Evolutionary conservation across 805 yeast species (phyloP).

Genomic region (Starmera dryadoides): DNA sequence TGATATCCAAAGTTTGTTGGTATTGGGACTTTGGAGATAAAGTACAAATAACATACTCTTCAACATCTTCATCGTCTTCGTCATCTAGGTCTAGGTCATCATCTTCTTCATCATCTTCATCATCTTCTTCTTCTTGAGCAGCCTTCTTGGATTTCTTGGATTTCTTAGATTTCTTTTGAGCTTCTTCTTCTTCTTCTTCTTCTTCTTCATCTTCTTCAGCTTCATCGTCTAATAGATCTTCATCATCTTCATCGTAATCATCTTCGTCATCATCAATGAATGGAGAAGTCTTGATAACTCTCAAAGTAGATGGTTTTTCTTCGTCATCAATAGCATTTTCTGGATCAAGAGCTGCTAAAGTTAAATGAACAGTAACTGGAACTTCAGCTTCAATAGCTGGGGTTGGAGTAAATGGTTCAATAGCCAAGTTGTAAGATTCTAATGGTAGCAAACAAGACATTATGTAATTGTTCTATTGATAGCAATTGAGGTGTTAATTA

Average conservation of each 20-base stretch:
- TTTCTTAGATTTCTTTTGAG: conserved; percentile 22
- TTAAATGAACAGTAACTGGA: conserved; percentile 85
- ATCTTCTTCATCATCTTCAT: conserved; percentile 39
- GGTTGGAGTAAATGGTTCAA: conserved; percentile 80
- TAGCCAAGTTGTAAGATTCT: conserved; percentile 78
- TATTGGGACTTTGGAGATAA: conserved; percentile 75
- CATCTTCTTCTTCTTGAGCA: conserved; percentile 45
- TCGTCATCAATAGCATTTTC: conserved; percentile 69
- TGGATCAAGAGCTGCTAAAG: conserved; percentile 95
- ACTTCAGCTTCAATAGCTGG: conserved; percentile 81
- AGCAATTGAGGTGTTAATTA: no score
- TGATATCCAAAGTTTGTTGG: conserved; percentile 88
- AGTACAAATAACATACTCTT: conserved; percentile 83
- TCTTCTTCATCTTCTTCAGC: conserved; percentile 24
- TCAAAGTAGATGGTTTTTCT: conserved; percentile 80
- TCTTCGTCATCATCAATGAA: conserved; percentile 41
- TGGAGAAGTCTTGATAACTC: conserved; percentile 64
- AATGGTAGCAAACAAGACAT: conserved; percentile 78
- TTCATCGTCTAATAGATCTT: conserved; percentile 32
- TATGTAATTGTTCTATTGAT: neutral
- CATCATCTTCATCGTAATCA: conserved; percentile 40
- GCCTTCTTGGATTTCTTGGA: conserved; percentile 33
- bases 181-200: conserved; percentile 24
- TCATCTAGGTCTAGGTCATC: conserved; percentile 52
- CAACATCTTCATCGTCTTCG: conserved; percentile 67